Evolutionary conservation across 352 stramenopile species (phyloP), one percentile per base, ranked within the genome.

Genomic region (Chrysophaeum taylorii): DNA sequence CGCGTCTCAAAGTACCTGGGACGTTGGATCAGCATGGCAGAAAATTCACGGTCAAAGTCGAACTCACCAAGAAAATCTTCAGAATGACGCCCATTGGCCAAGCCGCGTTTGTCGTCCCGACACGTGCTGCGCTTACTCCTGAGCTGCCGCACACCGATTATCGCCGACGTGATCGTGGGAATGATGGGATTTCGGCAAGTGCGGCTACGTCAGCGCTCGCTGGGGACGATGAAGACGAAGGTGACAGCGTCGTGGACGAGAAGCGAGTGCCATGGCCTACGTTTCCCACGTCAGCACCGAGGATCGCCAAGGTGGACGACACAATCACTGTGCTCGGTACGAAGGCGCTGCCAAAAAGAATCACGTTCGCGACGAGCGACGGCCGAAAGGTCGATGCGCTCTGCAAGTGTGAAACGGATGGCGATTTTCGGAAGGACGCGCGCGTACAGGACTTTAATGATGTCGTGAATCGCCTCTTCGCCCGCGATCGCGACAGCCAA

Each of bases 371-470:
- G n/a, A n/a, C 21, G 31, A 42, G 54, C 36, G 74, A 90, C 74
- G 78, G 81, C 41, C 81, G 82, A 7, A 80, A 87, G 68, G 77
- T 89, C 62, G 82, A 95, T 54, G 88, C 89, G 70, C 77, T 91
- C 29, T 77, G 88, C 0, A 89, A 89, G 73, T 78, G 90, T 74
- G 96, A 99, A 77, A 95, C 93, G 72, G 96, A 94, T 42, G 96
- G 96, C 5, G 96, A 99, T 78, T 83, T 99, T 61, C 86, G 96
- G 43, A 99, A 99, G 83, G 96, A 99, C 82, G 90, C 93, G 27
- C 89, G 95, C 42, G 95, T 99, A 79, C 98, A 99, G 91, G 96
- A 99, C 79, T 95, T 99, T 66, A 98, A 97, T 74, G 96, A 89
- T 67, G 96, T 99, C 73, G 96, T 99, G 57, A 99, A 99, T 84